Percentiles rank a stretch among this genome's conserved stretches.
These are phyloP conservation scores for Cadophora sp. DNA, from an alignment of 2,329 filamentous ascomycete genomes.

Conservation along the genomic window DNA sequence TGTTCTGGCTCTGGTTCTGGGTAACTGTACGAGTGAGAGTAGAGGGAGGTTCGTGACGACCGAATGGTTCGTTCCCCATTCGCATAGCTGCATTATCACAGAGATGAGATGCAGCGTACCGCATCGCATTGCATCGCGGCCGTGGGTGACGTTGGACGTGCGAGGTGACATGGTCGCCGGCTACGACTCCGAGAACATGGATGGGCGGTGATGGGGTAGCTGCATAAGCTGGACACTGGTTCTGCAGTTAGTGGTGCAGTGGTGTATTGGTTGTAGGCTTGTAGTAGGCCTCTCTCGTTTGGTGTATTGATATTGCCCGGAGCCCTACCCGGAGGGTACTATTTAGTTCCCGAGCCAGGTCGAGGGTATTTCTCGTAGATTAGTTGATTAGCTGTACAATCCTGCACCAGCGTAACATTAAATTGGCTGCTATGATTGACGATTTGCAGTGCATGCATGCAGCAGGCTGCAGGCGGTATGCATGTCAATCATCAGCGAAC, in stretches of 20 bases:
- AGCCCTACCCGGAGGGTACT: neutral
- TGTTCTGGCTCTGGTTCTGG: neutral
- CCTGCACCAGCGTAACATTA: neutral
- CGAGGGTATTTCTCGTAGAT: too few species aligned
- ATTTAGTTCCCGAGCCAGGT: neutral
- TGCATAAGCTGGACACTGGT: conserved; percentile 4
- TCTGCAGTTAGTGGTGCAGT: neutral
- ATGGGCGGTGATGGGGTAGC: conserved; percentile 10
- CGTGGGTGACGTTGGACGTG: conserved; percentile 16
- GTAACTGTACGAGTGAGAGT: too few species aligned
- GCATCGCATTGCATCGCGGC: neutral
- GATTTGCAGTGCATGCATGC: conserved; percentile 9
- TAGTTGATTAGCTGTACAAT: too few species aligned
- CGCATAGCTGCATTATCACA: neutral
- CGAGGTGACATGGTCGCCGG: conserved; percentile 20
- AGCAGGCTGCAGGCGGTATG: neutral
- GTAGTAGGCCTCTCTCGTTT: conserved; percentile 5
- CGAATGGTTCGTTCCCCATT: conserved; percentile 1
- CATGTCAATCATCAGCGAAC: conserved; percentile 1
- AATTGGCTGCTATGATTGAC: conserved; percentile 14
- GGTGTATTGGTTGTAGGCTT: neutral
- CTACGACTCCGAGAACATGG: conserved; percentile 21
- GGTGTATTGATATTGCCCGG: conserved; percentile 1
- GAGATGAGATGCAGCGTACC: neutral
- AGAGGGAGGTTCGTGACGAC: too few species aligned